Percentiles rank a stretch among this genome's conserved stretches.
Evolutionary conservation across 2,329 filamentous ascomycete species (phyloP).

Genomic region (Anisogramma anomala): DNA sequence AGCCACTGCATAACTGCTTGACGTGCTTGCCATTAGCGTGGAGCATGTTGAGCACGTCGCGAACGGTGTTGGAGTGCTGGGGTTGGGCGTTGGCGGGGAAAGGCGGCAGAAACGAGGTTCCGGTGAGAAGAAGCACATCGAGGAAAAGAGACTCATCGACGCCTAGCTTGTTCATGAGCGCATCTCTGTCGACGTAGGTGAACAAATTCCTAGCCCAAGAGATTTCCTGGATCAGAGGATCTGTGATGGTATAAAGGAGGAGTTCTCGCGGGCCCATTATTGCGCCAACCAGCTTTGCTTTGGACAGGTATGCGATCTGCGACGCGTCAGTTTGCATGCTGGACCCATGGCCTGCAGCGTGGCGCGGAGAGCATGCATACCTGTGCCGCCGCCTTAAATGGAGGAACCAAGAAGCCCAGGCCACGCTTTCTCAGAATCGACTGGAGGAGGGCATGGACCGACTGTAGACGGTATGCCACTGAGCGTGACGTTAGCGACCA

Average conservation of each 20-base stretch:
- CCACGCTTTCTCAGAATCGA: slow-evolving; percentile 55
- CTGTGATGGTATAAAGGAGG: slow-evolving; percentile 73
- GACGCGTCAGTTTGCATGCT: too few relatives aligned
- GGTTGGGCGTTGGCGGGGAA: slow-evolving; percentile 54
- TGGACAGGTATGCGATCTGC: slow-evolving; percentile 54
- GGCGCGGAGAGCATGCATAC: slow-evolving; percentile 33
- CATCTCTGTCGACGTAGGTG: slow-evolving; percentile 50
- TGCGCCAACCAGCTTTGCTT: slow-evolving; percentile 49
- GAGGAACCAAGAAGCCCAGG: slow-evolving; percentile 70
- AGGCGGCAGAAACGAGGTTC: slow-evolving; percentile 65
- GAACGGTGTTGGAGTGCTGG: slow-evolving; percentile 45
- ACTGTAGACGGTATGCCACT: slow-evolving; percentile 62
- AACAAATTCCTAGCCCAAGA: slow-evolving; percentile 61
- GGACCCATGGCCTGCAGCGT: too few relatives aligned
- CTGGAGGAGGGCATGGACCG: slow-evolving; percentile 68
- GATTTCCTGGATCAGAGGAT: slow-evolving; percentile 55
- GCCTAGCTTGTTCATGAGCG: slow-evolving; percentile 57
- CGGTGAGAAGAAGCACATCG: slow-evolving; percentile 72
- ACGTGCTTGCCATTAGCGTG: slow-evolving; percentile 59
- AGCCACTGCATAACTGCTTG: slow-evolving; percentile 60
- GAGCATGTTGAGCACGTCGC: slow-evolving; percentile 69
- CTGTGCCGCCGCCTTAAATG: slow-evolving; percentile 80
- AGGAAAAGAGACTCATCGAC: slow-evolving; percentile 62
- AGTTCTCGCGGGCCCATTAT: slow-evolving; percentile 78
- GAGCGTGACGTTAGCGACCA: slow-evolving; percentile 8